Evolutionary conservation across 805 yeast species (phyloP).

Genomic region (Pichia sporocuriosa): DNA sequence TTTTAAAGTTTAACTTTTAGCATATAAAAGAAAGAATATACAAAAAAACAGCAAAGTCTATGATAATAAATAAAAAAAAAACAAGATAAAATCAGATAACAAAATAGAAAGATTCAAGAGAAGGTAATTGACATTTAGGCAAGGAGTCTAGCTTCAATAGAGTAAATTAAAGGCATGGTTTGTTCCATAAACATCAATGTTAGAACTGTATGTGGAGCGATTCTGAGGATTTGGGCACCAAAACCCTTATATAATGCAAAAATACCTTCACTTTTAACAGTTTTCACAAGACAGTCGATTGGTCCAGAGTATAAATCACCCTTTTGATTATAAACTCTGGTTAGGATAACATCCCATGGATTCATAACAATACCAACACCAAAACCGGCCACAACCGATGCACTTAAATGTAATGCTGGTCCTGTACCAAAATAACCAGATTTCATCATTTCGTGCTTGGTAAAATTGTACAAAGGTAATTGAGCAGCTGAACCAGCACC

Average conservation of each 20-base stretch:
- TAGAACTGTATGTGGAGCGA: conserved; percentile 90
- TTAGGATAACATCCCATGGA: conserved; percentile 93
- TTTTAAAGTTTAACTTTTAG: no score
- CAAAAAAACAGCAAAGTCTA: no score
- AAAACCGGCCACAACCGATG: conserved; percentile 76
- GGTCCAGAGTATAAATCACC: conserved; percentile 84
- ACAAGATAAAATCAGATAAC: no score
- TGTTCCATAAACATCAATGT: conserved; percentile 95
- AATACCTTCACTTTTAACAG: conserved; percentile 77
- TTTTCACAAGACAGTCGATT: conserved; percentile 80
- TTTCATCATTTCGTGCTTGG: conserved; percentile 56
- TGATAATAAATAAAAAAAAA: no score
- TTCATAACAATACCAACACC: conserved; percentile 96
- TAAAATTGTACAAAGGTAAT: conserved; percentile 78
- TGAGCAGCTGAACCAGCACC: conserved; percentile 96
- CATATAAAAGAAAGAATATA: no score
- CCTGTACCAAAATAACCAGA: conserved; percentile 53
- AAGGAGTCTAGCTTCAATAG: conserved; percentile 29
- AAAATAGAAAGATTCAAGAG: no score
- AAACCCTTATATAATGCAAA: conserved; percentile 91
- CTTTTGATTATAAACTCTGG: conserved; percentile 92
- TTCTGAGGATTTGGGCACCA: conserved; percentile 83
- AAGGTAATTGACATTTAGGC: no score
- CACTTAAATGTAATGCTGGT: conserved; percentile 59
- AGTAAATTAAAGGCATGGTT: conserved; percentile 59